A percentile compares a stretch with the other conserved stretches of the same genome.
Conservation (phyloP, 2,329 filamentous ascomycete species). For the Coniochaeta pulveracea region DNA sequence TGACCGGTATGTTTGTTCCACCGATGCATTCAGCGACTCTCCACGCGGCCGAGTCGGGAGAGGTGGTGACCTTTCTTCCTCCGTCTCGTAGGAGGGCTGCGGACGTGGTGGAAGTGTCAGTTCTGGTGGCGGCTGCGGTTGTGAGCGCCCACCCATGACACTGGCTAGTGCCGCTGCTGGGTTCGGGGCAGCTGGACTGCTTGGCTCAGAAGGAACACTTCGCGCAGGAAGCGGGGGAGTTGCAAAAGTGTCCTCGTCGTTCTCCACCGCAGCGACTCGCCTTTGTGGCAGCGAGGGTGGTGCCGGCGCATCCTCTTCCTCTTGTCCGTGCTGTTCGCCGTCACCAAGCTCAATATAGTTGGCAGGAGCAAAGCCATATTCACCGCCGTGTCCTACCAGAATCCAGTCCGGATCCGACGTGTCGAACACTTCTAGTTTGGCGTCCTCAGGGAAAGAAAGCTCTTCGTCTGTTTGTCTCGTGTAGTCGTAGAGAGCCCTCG, state of each 20-base stretch:
- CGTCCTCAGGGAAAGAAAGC: conserved; percentile 87
- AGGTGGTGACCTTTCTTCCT: conserved; percentile 50
- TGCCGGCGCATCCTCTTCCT: conserved; percentile 22
- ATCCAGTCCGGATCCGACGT: conserved; percentile 93
- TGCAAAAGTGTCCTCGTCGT: too few relatives aligned
- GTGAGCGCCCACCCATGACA: conserved; percentile 38
- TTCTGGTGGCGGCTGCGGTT: conserved; percentile 38
- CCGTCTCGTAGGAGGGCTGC: conserved; percentile 54
- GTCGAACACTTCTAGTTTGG: conserved; percentile 74
- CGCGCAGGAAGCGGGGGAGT: conserved; percentile 28
- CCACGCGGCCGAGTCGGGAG: conserved; percentile 54
- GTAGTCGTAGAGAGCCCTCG: conserved; percentile 96
- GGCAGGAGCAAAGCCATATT: conserved; percentile 88
- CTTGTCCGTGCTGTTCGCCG: conserved; percentile 23
- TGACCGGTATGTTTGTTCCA: conserved; percentile 11
- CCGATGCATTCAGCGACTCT: conserved; percentile 26
- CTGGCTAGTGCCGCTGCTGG: conserved; percentile 44
- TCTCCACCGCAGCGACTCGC: conserved; percentile 20
- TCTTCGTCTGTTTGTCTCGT: conserved; percentile 95
- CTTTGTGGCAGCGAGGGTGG: conserved; percentile 33
- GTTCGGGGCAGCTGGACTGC: conserved; percentile 25
- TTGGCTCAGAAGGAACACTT: conserved; percentile 16
- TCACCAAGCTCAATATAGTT: conserved; percentile 81
- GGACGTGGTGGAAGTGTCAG: conserved; percentile 35
- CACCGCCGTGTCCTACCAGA: conserved; percentile 69